A percentile compares a stretch with the other conserved stretches of the same genome.
Evolutionary conservation across 2,329 filamentous ascomycete genomes (phyloP).

Genomic region (Aspergillus sergii): DNA sequence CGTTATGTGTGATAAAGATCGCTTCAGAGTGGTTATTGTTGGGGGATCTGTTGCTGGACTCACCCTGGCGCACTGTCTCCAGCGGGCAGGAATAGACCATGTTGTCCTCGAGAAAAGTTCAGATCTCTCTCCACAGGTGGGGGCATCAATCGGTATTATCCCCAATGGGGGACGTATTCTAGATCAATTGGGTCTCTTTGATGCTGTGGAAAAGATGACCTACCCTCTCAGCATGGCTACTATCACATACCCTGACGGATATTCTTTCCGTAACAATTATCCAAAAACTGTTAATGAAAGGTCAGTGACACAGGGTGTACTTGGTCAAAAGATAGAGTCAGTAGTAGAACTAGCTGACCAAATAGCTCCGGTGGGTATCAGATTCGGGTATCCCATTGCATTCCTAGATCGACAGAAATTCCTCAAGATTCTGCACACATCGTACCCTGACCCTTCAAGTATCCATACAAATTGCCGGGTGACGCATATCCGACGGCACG

Average conservation of each 20-base stretch:
- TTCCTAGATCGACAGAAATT: conserved; percentile 16
- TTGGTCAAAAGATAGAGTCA: neutral
- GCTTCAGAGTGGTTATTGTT: conserved; percentile 43
- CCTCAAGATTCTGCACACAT: conserved; percentile 9
- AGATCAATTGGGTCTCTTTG: conserved; percentile 52
- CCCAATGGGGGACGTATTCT: conserved; percentile 51
- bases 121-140: conserved; percentile 42
- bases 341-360: neutral
- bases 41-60: conserved; percentile 55
- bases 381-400: conserved; percentile 14
- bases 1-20: neutral
- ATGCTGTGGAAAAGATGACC: conserved; percentile 29
- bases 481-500: neutral
- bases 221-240: conserved; percentile 8
- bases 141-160: conserved; percentile 52
- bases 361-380: neutral
- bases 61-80: conserved; percentile 49
- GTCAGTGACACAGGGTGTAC: neutral
- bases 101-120: conserved; percentile 49
- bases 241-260: conserved; percentile 9
- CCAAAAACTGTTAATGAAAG: neutral
- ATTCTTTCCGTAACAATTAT: neutral
- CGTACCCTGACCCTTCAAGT: neutral
- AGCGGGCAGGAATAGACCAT: conserved; percentile 50
- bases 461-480: conserved; percentile 2